Evolutionary conservation across 225 moss, liverwort and hornwort genomes (phyloP), one percentile per base, ranked within the genome.

Genomic region (Physcomitrium patens): DNA sequence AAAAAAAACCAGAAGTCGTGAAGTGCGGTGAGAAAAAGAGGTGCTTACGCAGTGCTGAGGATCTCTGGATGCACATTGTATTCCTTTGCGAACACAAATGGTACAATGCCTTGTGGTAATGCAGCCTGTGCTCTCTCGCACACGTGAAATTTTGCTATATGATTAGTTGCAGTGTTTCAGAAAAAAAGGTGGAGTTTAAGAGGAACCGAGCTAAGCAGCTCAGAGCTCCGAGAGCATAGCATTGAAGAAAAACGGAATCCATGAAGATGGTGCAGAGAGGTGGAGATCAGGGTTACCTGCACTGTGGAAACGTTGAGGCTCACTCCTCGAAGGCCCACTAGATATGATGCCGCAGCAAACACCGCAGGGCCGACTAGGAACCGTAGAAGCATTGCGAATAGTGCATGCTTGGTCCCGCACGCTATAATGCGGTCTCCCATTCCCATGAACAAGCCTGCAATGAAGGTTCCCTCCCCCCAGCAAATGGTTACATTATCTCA

Each of bases 11-110:
- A 1, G 5, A 37, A 24, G 24, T 2, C 31, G 5, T 37, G 31
- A 37, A 37, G 19, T 51, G 10, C 14, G 14, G 54, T 13, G n/a
- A 63, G 49, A n/a, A 22, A 42, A 49, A 41, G 19, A 18, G 67
- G 64, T 41, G 68, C 74, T 65, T 72, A 92, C 92, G 89, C 81
- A 73, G 90, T 93, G 72, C 93, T 93, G n/a, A 93, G 69, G 55
- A 93, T 72, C 20, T 90, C 90, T 2, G 90, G 81, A 66, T 93
- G 89, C 37, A 93, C 80, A 31, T 93, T 87, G 80, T 93, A 93
- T 48, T 93, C 93, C 79, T 87, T 90, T 0, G 90, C 86, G 54
- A 90, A 93, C 24, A 93, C 90, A 41, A 93, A 93, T 0, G 93
- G 93, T 1, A 90, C 93, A 62, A 93, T 93, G 43, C 93, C 93